phyloP scores from a whole-genome alignment of 805 yeast species.

The Candida yuanshanica region DNA sequence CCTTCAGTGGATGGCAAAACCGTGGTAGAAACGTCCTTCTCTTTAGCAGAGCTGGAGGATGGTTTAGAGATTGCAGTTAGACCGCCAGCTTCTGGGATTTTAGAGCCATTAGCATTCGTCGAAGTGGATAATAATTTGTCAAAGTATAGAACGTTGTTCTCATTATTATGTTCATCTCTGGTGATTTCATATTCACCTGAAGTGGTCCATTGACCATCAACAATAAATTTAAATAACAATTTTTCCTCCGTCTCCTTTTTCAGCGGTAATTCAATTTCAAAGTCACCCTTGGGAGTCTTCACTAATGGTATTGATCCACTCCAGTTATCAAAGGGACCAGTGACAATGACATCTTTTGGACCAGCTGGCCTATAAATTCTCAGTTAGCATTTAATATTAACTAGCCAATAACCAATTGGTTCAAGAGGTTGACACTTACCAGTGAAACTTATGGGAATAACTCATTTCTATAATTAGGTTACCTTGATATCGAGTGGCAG shows the following conservation, averaged over 20 bases:
- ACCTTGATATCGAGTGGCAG: too few relatives aligned
- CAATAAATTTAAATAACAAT: constrained; percentile 52
- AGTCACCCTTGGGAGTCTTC: constrained; percentile 55
- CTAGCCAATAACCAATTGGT: not conserved
- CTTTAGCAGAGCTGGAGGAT: constrained; percentile 25
- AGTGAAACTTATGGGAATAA: not conserved
- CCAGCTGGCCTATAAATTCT: constrained; percentile 40
- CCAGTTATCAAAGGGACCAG: constrained; percentile 73
- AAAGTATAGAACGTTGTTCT: constrained; percentile 31
- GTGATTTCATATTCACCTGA: constrained; percentile 35
- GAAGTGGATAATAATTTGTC: constrained; percentile 16
- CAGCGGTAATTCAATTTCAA: constrained; percentile 53
- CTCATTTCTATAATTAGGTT: not conserved
- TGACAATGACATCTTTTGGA: constrained; percentile 51
- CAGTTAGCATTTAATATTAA: constrained; percentile 49
- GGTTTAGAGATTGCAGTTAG: constrained; percentile 22
- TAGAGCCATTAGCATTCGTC: constrained; percentile 10
- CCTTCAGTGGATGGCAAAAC: constrained; percentile 40
- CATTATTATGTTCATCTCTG: constrained; percentile 35
- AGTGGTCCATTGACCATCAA: constrained; percentile 61
- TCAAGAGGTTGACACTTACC: not conserved
- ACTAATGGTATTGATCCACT: constrained; percentile 52
- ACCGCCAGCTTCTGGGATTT: constrained; percentile 46
- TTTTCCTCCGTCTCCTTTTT: constrained; percentile 30
- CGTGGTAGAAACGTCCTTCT: constrained; percentile 17